Evolutionary conservation across 306 rosid genomes (phyloP), one percentile per base, ranked within the genome.

Genomic region (Phaseolus lunatus): DNA sequence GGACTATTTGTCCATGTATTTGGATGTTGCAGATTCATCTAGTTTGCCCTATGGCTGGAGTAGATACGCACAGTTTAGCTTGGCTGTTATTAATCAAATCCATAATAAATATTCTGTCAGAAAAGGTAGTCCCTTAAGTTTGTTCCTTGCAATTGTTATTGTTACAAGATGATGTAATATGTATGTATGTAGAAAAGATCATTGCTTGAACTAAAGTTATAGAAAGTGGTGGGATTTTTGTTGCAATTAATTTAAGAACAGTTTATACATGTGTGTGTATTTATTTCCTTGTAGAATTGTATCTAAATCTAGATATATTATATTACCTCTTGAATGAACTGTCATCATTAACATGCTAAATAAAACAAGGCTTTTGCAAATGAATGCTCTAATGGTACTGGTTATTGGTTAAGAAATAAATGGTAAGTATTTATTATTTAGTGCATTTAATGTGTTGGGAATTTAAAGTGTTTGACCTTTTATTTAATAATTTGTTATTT

Each of bases 1-100:
- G 78, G 97, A 94, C 66, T 89, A 84, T 79, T 81, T 94, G 84
- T 94, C 98, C 35, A 87, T 89, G 91, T 94, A 91, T 81, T 89
- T 95, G 88, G 97, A 90, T 80, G 95, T 92, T 66, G 95, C 95
- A 10, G 97, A 92, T 85, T 84, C 93, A 24, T 4, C 91, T 57
- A 86, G 79, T 84, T 85, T 95, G 88, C 96, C 96, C 5, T 88
- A 87, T 77, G 98, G 97, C 43, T 90, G 98, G 98, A 92, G 90
- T 83, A 89, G 97, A 92, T 87, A 83, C 85, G 88, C 97, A 31
- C 96, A 90, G 66, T 94, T 94, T 84, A 92, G 96, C 88, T 83
- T 94, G 88, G 90, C 90, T 23, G 85, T 94, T 2, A 23, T 89
- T 27, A 90, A 90, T 84, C 97, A 92, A 81, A 71, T 86, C 47